These are phyloP conservation scores for Trichoderma hamatum DNA, from an alignment of 2,329 filamentous ascomycete genomes.

Conservation along the genomic window DNA sequence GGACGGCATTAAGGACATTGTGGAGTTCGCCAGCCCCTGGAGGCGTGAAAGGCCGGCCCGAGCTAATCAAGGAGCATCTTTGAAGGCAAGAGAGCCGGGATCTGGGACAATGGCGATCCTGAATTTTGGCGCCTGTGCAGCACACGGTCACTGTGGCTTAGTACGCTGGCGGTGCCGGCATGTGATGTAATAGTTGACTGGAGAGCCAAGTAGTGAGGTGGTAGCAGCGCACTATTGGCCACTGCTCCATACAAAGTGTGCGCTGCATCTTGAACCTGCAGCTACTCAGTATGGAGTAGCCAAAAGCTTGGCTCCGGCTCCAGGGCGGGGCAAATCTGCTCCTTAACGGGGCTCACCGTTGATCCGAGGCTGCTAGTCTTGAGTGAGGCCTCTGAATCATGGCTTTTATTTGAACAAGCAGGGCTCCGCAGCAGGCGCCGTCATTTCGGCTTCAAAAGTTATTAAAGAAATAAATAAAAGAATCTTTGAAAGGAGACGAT, in stretches of 20 bases:
- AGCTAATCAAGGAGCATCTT: constrained; percentile 28
- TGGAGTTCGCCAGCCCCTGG: constrained; percentile 36
- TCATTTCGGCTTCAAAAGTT: constrained; percentile 20
- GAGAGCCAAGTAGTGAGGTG: constrained; percentile 29
- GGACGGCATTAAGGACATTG: constrained; percentile 47
- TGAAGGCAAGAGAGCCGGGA: constrained; percentile 12
- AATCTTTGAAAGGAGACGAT: neutral
- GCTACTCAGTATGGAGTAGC: neutral
- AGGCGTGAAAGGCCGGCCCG: constrained; percentile 27
- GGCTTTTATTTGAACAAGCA: neutral
- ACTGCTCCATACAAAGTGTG: constrained; percentile 1
- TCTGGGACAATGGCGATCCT: constrained; percentile 22
- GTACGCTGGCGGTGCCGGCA: constrained; percentile 25
- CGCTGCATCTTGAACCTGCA: constrained; percentile 18
- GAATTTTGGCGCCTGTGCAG: constrained; percentile 12
- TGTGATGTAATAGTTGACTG: constrained; percentile 31
- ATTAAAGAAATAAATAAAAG: neutral
- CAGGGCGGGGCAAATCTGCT: constrained; percentile 35
- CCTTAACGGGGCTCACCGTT: constrained; percentile 27
- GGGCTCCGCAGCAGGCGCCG: neutral
- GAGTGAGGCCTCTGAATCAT: constrained; percentile 21
- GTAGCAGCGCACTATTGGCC: constrained; percentile 18
- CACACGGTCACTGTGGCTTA: constrained; percentile 22
- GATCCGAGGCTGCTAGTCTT: constrained; percentile 19
- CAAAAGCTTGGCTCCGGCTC: constrained; percentile 18